Percentiles rank a stretch among this genome's conserved stretches.
phyloP scores from a whole-genome alignment of 345 rosid species.

The Linum lewisii region DNA sequence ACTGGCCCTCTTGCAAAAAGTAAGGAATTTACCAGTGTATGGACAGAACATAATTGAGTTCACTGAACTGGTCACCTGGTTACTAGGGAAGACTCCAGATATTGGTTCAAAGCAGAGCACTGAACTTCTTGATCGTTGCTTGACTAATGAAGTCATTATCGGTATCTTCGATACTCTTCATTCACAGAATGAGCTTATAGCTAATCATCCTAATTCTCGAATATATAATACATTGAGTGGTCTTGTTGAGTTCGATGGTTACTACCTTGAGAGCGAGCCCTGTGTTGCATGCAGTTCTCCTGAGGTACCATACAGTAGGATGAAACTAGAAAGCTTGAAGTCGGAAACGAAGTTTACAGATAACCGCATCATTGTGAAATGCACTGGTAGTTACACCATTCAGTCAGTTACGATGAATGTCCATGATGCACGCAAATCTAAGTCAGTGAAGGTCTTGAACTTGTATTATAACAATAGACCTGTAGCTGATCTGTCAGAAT shows the following conservation, averaged over 20 bases:
- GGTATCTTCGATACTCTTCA: slow-evolving; percentile 86
- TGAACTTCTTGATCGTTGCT: slow-evolving; percentile 68
- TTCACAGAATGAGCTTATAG: slow-evolving; percentile 90
- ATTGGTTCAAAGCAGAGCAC: slow-evolving; percentile 53
- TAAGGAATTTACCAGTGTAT: slow-evolving; percentile 65
- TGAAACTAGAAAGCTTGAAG: slow-evolving; percentile 95
- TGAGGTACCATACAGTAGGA: slow-evolving; percentile 93
- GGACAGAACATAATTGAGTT: slow-evolving; percentile 96
- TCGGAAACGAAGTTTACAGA: slow-evolving; percentile 98
- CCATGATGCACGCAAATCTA: slow-evolving; percentile 95
- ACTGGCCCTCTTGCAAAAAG: slow-evolving; percentile 57
- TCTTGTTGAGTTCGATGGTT: slow-evolving; percentile 96
- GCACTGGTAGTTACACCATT: slow-evolving; percentile 96
- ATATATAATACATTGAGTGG: slow-evolving; percentile 85
- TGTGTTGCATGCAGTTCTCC: slow-evolving; percentile 99
- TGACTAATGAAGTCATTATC: slow-evolving; percentile 64
- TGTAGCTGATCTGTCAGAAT: slow-evolving; percentile 88
- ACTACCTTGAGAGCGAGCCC: slow-evolving; percentile 98
- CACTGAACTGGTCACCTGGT: slow-evolving; percentile 75
- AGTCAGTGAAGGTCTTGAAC: slow-evolving; percentile 94
- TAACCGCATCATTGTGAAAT: slow-evolving; percentile 93
- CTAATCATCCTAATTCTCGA: slow-evolving; percentile 98
- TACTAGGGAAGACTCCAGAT: slow-evolving; percentile 75
- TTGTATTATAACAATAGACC: slow-evolving; percentile 95
- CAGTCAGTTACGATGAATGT: slow-evolving; percentile 98